Percentiles rank a stretch among this genome's conserved stretches.
Conservation (phyloP, 345 rosid species). For the Clarkia xantiana region DNA sequence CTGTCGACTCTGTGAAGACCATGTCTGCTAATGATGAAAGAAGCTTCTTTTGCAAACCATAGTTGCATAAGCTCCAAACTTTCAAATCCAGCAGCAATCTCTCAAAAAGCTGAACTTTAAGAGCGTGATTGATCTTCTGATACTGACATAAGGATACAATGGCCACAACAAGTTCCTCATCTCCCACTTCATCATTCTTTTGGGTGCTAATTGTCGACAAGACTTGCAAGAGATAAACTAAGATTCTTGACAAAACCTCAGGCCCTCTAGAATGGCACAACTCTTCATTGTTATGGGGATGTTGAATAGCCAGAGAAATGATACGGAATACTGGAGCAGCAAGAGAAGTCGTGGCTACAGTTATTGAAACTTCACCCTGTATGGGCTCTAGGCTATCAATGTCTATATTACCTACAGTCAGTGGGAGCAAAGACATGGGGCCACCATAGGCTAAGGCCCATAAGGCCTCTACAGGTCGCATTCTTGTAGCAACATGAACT, state of each 20-base stretch:
- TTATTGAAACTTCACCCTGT: conserved; percentile 39
- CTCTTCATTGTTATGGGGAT: conserved; percentile 89
- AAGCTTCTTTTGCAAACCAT: conserved; percentile 94
- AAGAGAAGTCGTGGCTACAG: conserved; percentile 55
- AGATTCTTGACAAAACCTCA: conserved; percentile 73
- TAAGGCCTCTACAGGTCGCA: conserved; percentile 74
- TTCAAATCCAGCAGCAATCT: conserved; percentile 79
- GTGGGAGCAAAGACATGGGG: conserved; percentile 89
- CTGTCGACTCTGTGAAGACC: conserved; percentile 91
- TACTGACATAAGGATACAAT: conserved; percentile 85
- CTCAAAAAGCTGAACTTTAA: conserved; percentile 88
- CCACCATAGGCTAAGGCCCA: conserved; percentile 99
- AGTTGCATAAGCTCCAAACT: conserved; percentile 94
- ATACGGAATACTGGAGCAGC: conserved; percentile 91
- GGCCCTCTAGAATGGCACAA: conserved; percentile 68
- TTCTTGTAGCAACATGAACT: conserved; percentile 83
- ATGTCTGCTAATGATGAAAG: conserved; percentile 92
- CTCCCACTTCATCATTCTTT: conserved; percentile 59
- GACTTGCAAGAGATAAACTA: conserved; percentile 72
- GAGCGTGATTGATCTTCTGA: conserved; percentile 68
- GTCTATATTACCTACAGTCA: conserved; percentile 58
- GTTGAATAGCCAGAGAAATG: conserved; percentile 66
- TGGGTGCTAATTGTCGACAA: conserved; percentile 49
- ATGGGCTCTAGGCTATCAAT: conserved; percentile 69
- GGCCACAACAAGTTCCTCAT: conserved; percentile 96